Conservation (phyloP, 192 early-diverging fungal genomes). For the Coemansia sp. region DNA sequence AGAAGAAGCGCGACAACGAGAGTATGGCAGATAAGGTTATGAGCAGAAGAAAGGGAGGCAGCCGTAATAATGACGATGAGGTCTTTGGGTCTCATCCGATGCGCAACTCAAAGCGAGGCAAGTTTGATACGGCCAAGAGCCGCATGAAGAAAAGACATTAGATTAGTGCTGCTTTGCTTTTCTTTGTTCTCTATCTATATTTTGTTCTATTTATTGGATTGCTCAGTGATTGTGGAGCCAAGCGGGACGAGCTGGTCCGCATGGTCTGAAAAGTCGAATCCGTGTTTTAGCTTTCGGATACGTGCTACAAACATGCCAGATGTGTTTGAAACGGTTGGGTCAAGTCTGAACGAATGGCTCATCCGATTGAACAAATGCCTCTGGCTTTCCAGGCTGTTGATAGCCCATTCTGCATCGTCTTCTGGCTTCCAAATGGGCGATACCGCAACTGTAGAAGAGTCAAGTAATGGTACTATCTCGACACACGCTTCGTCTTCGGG, state of each 20-base stretch:
- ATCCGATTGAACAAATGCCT: slow-evolving; percentile 20
- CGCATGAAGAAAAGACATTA: slow-evolving; percentile 24
- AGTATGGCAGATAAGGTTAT: slow-evolving; percentile 43
- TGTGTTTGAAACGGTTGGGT: slow-evolving; percentile 43
- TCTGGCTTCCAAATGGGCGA: slow-evolving; percentile 22
- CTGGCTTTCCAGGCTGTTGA: slow-evolving; percentile 1
- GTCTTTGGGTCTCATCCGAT: slow-evolving; percentile 11
- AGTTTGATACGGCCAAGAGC: slow-evolving; percentile 40
- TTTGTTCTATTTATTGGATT: background rate
- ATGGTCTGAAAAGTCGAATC: background rate
- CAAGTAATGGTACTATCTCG: slow-evolving; percentile 15
- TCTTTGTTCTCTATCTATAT: background rate
- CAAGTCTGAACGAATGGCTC: slow-evolving; percentile 34
- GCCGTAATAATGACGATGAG: slow-evolving; percentile 23
- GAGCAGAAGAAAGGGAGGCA: slow-evolving; percentile 34
- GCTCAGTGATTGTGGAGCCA: background rate
- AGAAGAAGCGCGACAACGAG: slow-evolving; percentile 35
- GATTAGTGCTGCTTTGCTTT: background rate
- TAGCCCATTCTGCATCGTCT: slow-evolving; percentile 20
- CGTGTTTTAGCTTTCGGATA: slow-evolving; percentile 64
- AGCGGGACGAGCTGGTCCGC: background rate
- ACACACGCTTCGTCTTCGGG: slow-evolving; percentile 26
- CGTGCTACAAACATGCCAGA: slow-evolving; percentile 71
- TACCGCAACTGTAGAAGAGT: background rate
- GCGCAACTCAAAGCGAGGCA: slow-evolving; percentile 21